Evolutionary conservation across 345 rosid species (phyloP).

Genomic region (Citrus cavaleriei): DNA sequence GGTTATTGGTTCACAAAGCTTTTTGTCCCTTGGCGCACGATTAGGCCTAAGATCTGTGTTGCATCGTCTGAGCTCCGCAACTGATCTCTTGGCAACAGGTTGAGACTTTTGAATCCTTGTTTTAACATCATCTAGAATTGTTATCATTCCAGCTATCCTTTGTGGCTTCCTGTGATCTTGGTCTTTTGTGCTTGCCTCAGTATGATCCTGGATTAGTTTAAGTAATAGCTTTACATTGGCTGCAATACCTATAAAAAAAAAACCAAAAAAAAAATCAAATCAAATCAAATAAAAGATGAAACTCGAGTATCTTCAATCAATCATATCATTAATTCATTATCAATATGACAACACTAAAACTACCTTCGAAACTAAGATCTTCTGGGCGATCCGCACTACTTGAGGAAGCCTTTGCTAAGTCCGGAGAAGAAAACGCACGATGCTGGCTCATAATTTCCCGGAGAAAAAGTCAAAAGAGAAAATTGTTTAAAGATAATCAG

Average conservation of each 20-base stretch:
- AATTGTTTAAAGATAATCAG: too few relatives aligned
- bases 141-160: constrained; percentile 64
- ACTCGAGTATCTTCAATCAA: background rate
- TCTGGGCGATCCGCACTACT: constrained; percentile 20
- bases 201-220: constrained; percentile 70
- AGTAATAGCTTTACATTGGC: constrained; percentile 61
- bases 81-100: constrained; percentile 22
- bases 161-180: constrained; percentile 50
- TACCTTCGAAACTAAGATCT: constrained; percentile 51
- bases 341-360: too few relatives aligned
- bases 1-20: constrained; percentile 10
- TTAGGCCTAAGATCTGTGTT: constrained; percentile 57
- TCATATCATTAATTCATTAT: background rate
- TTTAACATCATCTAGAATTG: constrained; percentile 70
- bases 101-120: constrained; percentile 59
- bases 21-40: constrained; percentile 20
- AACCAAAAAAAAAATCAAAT: background rate
- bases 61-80: constrained; percentile 69
- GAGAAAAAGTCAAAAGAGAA: background rate
- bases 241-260: constrained; percentile 37
- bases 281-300: background rate
- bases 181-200: constrained; percentile 41
- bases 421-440: constrained; percentile 52
- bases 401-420: constrained; percentile 17
- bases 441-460: constrained; percentile 20